phyloP scores from a whole-genome alignment of 108 stramenopile species.

The Ochromonas danica region DNA sequence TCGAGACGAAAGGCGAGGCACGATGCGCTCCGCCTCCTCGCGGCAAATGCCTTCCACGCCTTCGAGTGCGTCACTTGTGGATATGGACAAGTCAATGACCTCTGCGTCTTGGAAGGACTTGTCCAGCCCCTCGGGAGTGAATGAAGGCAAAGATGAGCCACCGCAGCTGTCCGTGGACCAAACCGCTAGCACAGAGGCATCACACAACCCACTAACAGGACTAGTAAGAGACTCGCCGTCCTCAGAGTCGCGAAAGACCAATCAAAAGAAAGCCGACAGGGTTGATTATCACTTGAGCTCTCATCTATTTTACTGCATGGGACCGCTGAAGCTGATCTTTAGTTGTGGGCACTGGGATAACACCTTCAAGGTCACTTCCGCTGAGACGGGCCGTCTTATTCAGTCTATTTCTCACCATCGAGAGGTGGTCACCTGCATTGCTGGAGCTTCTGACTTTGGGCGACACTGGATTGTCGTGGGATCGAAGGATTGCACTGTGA shows the following conservation, averaged over 20 bases:
- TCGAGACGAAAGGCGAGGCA: too few relatives aligned
- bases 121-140: too few relatives aligned
- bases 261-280: too few relatives aligned
- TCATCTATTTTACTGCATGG: not conserved
- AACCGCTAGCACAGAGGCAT: too few relatives aligned
- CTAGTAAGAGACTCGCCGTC: too few relatives aligned
- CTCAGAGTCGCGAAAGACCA: too few relatives aligned
- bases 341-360: constrained; percentile 36
- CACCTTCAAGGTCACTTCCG: not conserved
- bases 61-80: not conserved
- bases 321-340: not conserved
- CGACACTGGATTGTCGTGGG: constrained; percentile 9
- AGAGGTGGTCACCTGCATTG: constrained; percentile 29
- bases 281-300: not conserved
- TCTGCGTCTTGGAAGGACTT: too few relatives aligned
- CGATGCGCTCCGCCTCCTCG: too few relatives aligned
- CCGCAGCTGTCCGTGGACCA: too few relatives aligned
- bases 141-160: too few relatives aligned
- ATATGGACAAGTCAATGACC: too few relatives aligned
- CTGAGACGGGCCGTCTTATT: constrained; percentile 10
- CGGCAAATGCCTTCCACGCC: not conserved
- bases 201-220: too few relatives aligned
- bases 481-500: constrained; percentile 25
- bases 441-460: not conserved
- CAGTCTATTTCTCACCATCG: constrained; percentile 22